These are phyloP conservation scores for Erodium chrysanthum DNA, from an alignment of 441 rosid species.

Conservation along the genomic window DNA sequence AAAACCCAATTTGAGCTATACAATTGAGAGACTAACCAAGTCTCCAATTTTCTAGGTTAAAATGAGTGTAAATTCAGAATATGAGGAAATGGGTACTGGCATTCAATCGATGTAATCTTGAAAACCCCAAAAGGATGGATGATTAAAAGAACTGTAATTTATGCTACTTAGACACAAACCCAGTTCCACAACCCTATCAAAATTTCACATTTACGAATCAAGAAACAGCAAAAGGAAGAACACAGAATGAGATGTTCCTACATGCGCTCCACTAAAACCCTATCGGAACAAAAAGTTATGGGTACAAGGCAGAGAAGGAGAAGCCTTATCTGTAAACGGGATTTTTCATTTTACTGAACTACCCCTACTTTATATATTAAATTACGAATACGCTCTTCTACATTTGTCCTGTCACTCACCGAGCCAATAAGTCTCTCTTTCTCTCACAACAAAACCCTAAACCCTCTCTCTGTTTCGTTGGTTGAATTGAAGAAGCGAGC, in stretches of 20 bases:
- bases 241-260: neutral
- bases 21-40: neutral
- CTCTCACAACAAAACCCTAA: neutral
- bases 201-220: neutral
- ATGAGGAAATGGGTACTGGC: neutral
- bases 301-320: neutral
- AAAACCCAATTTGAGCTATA: neutral
- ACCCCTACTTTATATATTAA: neutral
- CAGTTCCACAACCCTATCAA: neutral
- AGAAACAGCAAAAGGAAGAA: neutral
- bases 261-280: slow-evolving; percentile 3
- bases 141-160: neutral
- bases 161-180: neutral
- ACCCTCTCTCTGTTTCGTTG: neutral
- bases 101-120: neutral
- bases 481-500: neutral
- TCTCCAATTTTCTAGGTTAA: neutral
- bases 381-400: neutral
- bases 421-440: neutral
- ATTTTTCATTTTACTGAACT: neutral
- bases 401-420: neutral
- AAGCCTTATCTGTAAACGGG: neutral
- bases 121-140: neutral
- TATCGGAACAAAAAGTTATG: neutral
- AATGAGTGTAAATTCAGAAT: neutral